Base-by-base conservation (phyloP, 2,329 filamentous ascomycete genomes). In the Botrytis byssoidea region DNA sequence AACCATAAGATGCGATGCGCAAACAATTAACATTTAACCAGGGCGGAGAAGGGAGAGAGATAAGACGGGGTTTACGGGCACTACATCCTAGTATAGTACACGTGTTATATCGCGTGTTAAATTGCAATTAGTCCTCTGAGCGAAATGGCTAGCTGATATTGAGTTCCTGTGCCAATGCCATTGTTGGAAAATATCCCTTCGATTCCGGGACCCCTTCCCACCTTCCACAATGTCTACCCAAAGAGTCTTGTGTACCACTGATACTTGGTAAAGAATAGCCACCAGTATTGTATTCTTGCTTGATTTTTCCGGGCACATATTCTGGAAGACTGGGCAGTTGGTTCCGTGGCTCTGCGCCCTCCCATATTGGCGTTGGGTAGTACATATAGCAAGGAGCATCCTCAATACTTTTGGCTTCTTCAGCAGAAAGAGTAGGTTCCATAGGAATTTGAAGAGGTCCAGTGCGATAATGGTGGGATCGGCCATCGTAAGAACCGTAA, bases 351-450 rank as follows among this genome's bases (percentile, higher is more conserved):
- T 81, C 80, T 4, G 78, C 74, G 22, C 75, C 75, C 66, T 81
- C 80, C 68, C 79, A 80, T 3, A 81, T 77, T 4, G 78, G 64
- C 32, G 69, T 74, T 1, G 80, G 80, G 46, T 80, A 81, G 70
- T 82, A 82, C n/a, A 80, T 63, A 44, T 81, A 82, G 22, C 76
- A 75, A 1, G 77, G 74, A 7, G 74, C 69, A 10, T 80, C 79
- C 20, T 79, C 77, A 40, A 82, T 80, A 12, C 71, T 64, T 63
- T 81, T 81, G 14, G 75, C 77, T 48, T 82, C 80, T 70, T 81
- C 80, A 0, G 77, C 75, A 14, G 78, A 78, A 35, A 81, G 64
- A 6, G 78, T 79, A 8, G 80, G 78, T 48, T 81, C 81, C 64
- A 80, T 76, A 5, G 80, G 79, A 44, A 80, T 77, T n/a, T 80